Conservation (phyloP, 768 basidiomycete species). For the Podaxis mareebaensis region DNA sequence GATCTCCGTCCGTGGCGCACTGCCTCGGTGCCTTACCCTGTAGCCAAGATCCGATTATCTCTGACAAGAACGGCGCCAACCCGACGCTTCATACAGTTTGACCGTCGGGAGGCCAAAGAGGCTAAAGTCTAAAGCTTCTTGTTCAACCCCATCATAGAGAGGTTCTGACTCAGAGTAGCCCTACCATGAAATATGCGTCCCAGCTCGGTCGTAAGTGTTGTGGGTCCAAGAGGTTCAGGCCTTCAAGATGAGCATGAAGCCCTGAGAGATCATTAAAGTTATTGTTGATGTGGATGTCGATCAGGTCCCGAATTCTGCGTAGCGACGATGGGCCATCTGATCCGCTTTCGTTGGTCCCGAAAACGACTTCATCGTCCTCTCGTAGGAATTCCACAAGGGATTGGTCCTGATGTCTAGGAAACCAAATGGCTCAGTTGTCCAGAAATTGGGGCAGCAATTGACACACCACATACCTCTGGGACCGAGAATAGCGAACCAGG, state of each 20-base stretch:
- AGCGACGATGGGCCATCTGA: constrained; percentile 27
- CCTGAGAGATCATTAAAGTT: constrained; percentile 53
- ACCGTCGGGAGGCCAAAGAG: constrained; percentile 82
- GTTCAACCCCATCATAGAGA: background rate
- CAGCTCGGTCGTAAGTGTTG: constrained; percentile 85
- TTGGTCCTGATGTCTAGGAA: constrained; percentile 18
- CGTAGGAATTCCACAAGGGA: constrained; percentile 75
- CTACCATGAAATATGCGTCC: constrained; percentile 98
- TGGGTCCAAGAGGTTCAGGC: constrained; percentile 65
- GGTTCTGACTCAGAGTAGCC: constrained; percentile 19
- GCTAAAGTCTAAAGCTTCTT: constrained; percentile 67
- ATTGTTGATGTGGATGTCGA: constrained; percentile 65
- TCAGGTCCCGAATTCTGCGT: constrained; percentile 43
- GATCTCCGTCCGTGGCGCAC: background rate
- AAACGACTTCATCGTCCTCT: constrained; percentile 68
- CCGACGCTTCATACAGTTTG: constrained; percentile 96
- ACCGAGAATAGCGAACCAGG: constrained; percentile 63
- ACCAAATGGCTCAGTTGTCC: constrained; percentile 6
- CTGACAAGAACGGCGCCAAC: constrained; percentile 94
- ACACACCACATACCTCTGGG: constrained; percentile 40
- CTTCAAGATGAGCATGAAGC: constrained; percentile 64
- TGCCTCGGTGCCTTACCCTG: constrained; percentile 54
- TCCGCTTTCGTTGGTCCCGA: constrained; percentile 40
- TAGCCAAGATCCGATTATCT: constrained; percentile 75
- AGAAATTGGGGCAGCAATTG: background rate